Evolutionary conservation across 305 asterid species (phyloP).

Genomic region (Plantago lanceolata): DNA sequence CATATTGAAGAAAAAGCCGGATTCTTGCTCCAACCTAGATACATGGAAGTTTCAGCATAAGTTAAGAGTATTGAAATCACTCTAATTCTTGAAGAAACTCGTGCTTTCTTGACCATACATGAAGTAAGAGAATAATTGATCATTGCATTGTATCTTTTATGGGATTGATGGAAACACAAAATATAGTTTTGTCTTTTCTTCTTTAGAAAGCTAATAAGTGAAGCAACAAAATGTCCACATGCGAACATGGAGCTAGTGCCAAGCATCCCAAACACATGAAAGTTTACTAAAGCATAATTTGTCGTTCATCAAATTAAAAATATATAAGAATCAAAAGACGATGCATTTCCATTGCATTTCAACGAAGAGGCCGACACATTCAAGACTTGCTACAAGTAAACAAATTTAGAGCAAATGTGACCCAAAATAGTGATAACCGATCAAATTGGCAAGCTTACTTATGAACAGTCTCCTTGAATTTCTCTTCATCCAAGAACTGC

Average conservation of each 20-base stretch:
- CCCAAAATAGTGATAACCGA: constrained; percentile 9
- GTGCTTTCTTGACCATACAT: neutral
- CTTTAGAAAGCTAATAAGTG: neutral
- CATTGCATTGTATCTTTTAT: neutral
- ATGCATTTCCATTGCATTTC: constrained; percentile 2
- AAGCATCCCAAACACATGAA: neutral
- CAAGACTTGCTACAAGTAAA: constrained; percentile 6
- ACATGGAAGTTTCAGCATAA: constrained; percentile 18
- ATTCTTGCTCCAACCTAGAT: constrained; percentile 51
- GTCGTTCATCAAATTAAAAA: neutral
- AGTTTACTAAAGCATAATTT: neutral
- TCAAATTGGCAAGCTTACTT: constrained; percentile 40
- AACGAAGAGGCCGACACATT: neutral
- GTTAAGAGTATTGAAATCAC: constrained; percentile 12
- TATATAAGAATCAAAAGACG: constrained; percentile 6
- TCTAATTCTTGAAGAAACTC: constrained; percentile 1
- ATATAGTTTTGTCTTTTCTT: neutral
- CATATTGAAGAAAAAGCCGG: constrained; percentile 50
- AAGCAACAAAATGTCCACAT: constrained; percentile 10
- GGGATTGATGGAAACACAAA: neutral
- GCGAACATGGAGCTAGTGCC: neutral
- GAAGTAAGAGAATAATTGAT: neutral
- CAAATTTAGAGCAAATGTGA: constrained; percentile 13
- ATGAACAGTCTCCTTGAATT: constrained; percentile 91
- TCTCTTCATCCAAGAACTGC: constrained; percentile 93